Evolutionary conservation across 1,139 yeast genomes (phyloP).

Genomic region (Nakaseomyces sp.): DNA sequence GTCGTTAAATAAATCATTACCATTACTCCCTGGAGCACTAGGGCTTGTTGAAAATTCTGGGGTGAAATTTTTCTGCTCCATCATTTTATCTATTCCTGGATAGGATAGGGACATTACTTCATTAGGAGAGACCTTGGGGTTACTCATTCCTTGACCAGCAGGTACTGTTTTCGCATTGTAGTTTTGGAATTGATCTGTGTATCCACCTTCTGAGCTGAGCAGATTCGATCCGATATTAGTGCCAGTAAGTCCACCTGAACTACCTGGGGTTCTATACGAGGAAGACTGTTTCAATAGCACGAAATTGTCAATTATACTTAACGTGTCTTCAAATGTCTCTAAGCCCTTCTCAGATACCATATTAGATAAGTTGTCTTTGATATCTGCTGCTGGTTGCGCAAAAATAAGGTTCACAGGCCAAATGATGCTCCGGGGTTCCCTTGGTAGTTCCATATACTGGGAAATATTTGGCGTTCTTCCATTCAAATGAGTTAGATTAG

Average conservation of each 20-base stretch:
- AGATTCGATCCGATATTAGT: conserved; percentile 23
- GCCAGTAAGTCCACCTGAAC: conserved; percentile 18
- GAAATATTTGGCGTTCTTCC: conserved; percentile 60
- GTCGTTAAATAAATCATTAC: conserved; percentile 19
- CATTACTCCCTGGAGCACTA: conserved; percentile 12
- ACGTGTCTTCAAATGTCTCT: conserved; percentile 25
- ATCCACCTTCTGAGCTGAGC: conserved; percentile 29
- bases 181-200: conserved; percentile 29
- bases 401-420: conserved; percentile 69
- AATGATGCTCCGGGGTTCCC: conserved; percentile 48
- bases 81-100: conserved; percentile 13
- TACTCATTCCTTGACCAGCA: conserved; percentile 11
- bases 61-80: conserved; percentile 16
- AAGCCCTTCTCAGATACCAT: conserved; percentile 5
- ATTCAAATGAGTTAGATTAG: conserved; percentile 58
- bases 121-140: conserved; percentile 15
- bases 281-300: conserved; percentile 33
- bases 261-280: conserved; percentile 31
- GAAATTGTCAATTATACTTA: conserved; percentile 33
- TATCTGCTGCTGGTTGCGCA: conserved; percentile 36
- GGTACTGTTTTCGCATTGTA: conserved; percentile 17
- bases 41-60: conserved; percentile 24
- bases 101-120: conserved; percentile 14
- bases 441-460: conserved; percentile 42
- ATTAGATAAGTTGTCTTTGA: conserved; percentile 6